Evolutionary conservation across 2,329 filamentous ascomycete genomes (phyloP), one percentile per base, ranked within the genome.

Genomic region (Fusarium nematophilum): DNA sequence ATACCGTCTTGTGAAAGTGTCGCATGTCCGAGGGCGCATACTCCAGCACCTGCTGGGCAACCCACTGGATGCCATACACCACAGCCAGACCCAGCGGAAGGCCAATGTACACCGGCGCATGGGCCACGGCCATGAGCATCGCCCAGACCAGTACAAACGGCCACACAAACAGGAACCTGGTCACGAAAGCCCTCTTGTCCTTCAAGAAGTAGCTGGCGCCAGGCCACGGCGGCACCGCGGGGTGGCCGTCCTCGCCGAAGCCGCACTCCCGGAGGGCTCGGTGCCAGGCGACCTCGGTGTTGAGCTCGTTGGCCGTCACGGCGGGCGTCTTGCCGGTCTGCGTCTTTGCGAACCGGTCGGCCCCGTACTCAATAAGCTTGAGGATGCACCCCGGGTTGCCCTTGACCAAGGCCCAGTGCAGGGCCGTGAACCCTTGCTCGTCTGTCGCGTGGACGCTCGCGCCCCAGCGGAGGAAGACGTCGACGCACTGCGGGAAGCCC

Each of bases 371-470:
- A 66, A 99, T 85, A 37, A 99, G 82, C 77, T 97, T 98, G 72
- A 96, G 88, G 61, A 99, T 90, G 73, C 93, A 97, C 9, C 88
- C 88, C 57, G 91, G 86, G 42, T 90, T 95, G 10, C 96, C 95
- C 77, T 96, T 97, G 29, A 99, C 95, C 39, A 99, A 80, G 1
- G 93, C 93, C 95, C 95, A 99, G 73, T 99, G 95, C 65, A 99
- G 79, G 4, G 95, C 93, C 0, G 94, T 97, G 74, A 98, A 95
- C 23, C 94, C 94, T 66, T 93, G 90, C 72, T 97, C 93, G 70
- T 99, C 95, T 25, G 85, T 87, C 27, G 92, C 90, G 75, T 96
- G 92, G 8, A 97, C 92, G 72, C 93, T 95, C 30, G 95, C 95
- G 47, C 95, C 96, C 93, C 95, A 99, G 66, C 93, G 88, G 55